Percentiles rank a stretch among this genome's conserved stretches.
phyloP scores from a whole-genome alignment of 208 protist species.

The Trypanosoma brucei region DNA sequence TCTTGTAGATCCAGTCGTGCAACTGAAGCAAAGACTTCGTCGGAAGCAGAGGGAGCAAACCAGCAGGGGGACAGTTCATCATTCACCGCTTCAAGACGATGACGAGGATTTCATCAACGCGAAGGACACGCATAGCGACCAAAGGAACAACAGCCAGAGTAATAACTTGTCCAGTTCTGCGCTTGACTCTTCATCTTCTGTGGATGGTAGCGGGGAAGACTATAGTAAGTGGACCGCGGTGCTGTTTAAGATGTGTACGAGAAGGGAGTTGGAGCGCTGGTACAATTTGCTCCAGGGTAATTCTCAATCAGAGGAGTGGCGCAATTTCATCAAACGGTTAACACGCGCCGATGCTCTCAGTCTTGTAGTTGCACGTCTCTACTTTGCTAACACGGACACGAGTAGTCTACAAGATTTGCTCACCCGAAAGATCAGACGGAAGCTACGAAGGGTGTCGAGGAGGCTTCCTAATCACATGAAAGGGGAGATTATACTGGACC shows the following conservation, averaged over 20 bases:
- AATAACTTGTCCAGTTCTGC: not conserved
- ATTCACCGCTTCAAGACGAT: not conserved
- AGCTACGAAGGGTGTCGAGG: slow-evolving; percentile 56
- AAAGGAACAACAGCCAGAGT: too few relatives aligned
- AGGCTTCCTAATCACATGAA: slow-evolving; percentile 52
- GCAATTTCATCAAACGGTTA: slow-evolving; percentile 57
- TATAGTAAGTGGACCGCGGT: slow-evolving; percentile 37
- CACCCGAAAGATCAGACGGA: slow-evolving; percentile 54
- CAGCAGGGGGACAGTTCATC: slow-evolving; percentile 2
- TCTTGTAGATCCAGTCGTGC: slow-evolving; percentile 38
- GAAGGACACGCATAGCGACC: too few relatives aligned
- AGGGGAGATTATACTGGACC: slow-evolving; percentile 64
- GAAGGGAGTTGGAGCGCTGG: slow-evolving; percentile 79
- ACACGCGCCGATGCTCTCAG: slow-evolving; percentile 71
- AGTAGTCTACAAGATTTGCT: slow-evolving; percentile 59
- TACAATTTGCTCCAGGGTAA: slow-evolving; percentile 69
- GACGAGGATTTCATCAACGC: not conserved
- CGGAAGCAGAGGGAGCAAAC: slow-evolving; percentile 7
- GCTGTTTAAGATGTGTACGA: slow-evolving; percentile 73
- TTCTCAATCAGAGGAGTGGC: slow-evolving; percentile 57
- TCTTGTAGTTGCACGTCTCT: slow-evolving; percentile 69
- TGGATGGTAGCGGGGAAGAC: not conserved
- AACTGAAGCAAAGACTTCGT: slow-evolving; percentile 22
- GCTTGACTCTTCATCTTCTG: not conserved
- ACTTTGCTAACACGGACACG: slow-evolving; percentile 78